phyloP scores from a whole-genome alignment of 345 rosid species.

The Ceriops zippeliana region DNA sequence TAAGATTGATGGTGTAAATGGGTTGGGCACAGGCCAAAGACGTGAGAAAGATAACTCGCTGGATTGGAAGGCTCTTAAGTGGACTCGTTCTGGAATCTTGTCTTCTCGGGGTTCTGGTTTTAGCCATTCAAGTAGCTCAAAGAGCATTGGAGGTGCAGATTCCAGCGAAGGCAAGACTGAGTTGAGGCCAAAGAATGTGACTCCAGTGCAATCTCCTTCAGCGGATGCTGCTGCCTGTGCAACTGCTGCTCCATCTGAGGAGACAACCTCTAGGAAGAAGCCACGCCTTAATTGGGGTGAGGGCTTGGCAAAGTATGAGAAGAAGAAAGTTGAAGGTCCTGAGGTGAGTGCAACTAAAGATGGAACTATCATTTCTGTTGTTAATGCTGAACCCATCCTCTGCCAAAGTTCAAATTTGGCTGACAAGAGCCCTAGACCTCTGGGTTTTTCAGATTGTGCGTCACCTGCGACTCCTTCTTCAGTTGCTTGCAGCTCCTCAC shows the following conservation, averaged over 20 bases:
- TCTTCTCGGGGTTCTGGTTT: slow-evolving; percentile 79
- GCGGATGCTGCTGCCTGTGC: slow-evolving; percentile 59
- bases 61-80: slow-evolving; percentile 71
- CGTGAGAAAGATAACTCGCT: slow-evolving; percentile 52
- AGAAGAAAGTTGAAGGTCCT: slow-evolving; percentile 74
- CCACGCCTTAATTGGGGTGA: slow-evolving; percentile 97
- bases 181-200: slow-evolving; percentile 37
- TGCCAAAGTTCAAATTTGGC: slow-evolving; percentile 42
- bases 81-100: slow-evolving; percentile 75
- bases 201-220: slow-evolving; percentile 54
- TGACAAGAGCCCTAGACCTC: slow-evolving; percentile 62
- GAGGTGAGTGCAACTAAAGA: slow-evolving; percentile 45
- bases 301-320: slow-evolving; percentile 94
- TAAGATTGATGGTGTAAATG: slow-evolving; percentile 39
- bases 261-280: slow-evolving; percentile 67
- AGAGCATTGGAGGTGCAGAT: slow-evolving; percentile 65
- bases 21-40: slow-evolving; percentile 42
- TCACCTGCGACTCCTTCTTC: slow-evolving; percentile 96
- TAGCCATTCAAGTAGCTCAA: slow-evolving; percentile 84
- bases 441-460: slow-evolving; percentile 55
- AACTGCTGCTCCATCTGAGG: slow-evolving; percentile 48
- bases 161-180: slow-evolving; percentile 58
- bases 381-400: slow-evolving; percentile 38
- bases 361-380: slow-evolving; percentile 29
- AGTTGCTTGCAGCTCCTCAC: slow-evolving; percentile 84